A percentile compares a stretch with the other conserved stretches of the same genome.
Conservation (phyloP, 208 protist species). For the Leishmania major region DNA sequence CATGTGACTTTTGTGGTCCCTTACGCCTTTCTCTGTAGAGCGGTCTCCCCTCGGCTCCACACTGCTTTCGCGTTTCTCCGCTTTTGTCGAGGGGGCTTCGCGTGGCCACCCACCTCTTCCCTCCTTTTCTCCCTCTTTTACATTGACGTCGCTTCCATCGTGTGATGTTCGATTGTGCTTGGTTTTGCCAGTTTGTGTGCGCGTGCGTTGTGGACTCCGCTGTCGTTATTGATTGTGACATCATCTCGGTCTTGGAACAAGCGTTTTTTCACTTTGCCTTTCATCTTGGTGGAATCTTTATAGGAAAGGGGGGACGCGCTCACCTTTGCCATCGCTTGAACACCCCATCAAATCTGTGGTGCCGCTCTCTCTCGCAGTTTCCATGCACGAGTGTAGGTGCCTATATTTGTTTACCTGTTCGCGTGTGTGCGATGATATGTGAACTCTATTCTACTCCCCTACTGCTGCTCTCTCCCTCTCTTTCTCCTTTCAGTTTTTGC, state of each 20-base stretch:
- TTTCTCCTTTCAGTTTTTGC: not conserved
- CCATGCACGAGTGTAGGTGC: not conserved
- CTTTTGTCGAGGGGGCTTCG: not conserved
- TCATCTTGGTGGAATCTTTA: not conserved
- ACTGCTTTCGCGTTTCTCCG: not conserved
- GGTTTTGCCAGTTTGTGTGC: not conserved
- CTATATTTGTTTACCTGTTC: too few species aligned
- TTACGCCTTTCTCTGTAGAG: not conserved
- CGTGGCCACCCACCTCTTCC: too few species aligned
- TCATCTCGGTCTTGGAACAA: not conserved
- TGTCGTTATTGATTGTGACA: not conserved
- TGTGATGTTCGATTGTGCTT: not conserved
- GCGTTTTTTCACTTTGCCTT: not conserved
- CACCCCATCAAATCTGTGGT: not conserved
- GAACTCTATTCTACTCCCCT: not conserved
- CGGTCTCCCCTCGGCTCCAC: not conserved
- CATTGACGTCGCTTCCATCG: not conserved
- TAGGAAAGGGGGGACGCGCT: not conserved
- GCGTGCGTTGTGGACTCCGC: not conserved
- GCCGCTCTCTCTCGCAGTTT: not conserved
- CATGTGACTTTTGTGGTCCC: not conserved
- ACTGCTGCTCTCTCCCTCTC: not conserved
- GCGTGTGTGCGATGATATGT: not conserved
- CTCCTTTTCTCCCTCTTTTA: not conserved
- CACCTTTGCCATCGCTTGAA: not conserved